A percentile compares a stretch with the other conserved stretches of the same genome.
Conservation (phyloP, 768 basidiomycete genomes). For the Lactifluus piperatus region DNA sequence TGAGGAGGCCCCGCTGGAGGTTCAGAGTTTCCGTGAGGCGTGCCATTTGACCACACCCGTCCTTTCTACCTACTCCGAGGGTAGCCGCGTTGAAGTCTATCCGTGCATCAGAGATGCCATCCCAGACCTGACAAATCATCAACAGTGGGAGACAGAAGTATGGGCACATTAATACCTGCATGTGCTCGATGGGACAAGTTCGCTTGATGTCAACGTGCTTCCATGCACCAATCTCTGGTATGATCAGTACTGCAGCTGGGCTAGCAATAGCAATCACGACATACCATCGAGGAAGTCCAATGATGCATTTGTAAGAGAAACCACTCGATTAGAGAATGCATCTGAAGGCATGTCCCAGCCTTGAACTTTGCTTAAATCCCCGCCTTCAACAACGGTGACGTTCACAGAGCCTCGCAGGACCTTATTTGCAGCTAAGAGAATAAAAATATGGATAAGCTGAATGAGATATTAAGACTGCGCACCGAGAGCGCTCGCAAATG, state of each 20-base stretch:
- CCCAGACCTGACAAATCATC: constrained; percentile 63
- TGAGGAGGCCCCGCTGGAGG: constrained; percentile 76
- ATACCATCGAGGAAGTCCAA: constrained; percentile 57
- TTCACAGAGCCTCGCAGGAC: constrained; percentile 43
- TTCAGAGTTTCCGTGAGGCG: constrained; percentile 89
- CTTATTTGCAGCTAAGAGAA: constrained; percentile 42
- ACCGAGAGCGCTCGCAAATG: constrained; percentile 84
- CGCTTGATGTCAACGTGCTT: constrained; percentile 55
- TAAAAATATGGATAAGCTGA: constrained; percentile 3
- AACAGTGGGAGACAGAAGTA: constrained; percentile 2
- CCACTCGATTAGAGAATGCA: constrained; percentile 74
- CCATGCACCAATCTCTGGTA: constrained; percentile 80
- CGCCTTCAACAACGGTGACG: constrained; percentile 74
- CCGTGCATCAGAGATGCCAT: constrained; percentile 75
- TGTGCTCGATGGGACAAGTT: constrained; percentile 68
- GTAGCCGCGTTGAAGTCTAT: constrained; percentile 60
- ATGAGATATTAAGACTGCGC: constrained; percentile 20
- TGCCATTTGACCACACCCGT: constrained; percentile 50
- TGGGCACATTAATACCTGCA: constrained; percentile 53
- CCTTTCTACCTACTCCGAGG: constrained; percentile 25
- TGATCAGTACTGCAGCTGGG: background rate
- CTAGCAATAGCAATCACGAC: background rate
- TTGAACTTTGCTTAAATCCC: constrained; percentile 58
- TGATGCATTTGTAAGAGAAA: constrained; percentile 75
- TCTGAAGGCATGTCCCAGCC: constrained; percentile 52